These are phyloP conservation scores for Penicillium lividum DNA, from an alignment of 495 filamentous ascomycete genomes.

Conservation along the genomic window DNA sequence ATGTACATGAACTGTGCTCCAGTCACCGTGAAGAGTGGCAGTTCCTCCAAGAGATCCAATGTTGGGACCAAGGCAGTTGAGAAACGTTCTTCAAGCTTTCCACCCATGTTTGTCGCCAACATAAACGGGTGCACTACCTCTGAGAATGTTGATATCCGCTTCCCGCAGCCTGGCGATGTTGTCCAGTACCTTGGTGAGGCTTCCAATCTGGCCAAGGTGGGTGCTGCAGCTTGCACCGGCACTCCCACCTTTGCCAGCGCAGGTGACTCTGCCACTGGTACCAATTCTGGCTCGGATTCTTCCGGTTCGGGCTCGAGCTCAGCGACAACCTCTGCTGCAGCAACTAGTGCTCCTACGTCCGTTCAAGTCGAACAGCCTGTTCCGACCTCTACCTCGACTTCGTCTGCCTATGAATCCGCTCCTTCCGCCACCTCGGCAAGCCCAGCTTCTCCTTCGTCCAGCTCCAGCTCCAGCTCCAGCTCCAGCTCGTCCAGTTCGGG, in stretches of 20 bases:
- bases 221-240: conserved; percentile 34
- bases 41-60: conserved; percentile 43
- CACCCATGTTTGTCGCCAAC: conserved; percentile 82
- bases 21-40: conserved; percentile 57
- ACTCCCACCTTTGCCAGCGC: conserved; percentile 31
- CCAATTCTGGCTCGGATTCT: conserved; percentile 16
- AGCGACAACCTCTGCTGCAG: conserved; percentile 15
- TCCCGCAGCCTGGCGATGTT: conserved; percentile 71
- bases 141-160: conserved; percentile 60
- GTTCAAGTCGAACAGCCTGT: conserved; percentile 31
- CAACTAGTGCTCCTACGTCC: conserved; percentile 19
- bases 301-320: conserved; percentile 16
- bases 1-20: conserved; percentile 96
- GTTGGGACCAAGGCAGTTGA: conserved; percentile 35
- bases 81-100: conserved; percentile 53
- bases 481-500: conserved; percentile 19
- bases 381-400: conserved; percentile 23
- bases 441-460: conserved; percentile 18
- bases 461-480: conserved; percentile 1
- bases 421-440: conserved; percentile 16
- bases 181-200: conserved; percentile 40
- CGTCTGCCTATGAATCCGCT: conserved; percentile 14
- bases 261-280: conserved; percentile 16
- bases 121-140: conserved; percentile 62
- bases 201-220: conserved; percentile 30